Evolutionary conservation across 495 filamentous ascomycete species (phyloP).

Genomic region (Friedmanniomyces simplex): DNA sequence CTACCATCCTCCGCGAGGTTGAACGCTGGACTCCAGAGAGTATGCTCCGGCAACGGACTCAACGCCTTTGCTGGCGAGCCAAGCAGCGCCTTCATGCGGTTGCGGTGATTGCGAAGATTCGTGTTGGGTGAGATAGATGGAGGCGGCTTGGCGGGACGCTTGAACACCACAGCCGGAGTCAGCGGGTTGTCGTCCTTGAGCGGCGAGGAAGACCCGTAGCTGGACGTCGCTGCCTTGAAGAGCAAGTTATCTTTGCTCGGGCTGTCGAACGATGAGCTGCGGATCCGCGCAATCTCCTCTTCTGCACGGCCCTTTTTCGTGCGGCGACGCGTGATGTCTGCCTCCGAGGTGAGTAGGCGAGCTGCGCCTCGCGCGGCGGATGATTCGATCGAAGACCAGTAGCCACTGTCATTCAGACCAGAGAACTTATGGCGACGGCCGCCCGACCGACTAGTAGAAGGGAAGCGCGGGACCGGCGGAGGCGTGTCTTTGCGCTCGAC

Average conservation of each 20-base stretch:
- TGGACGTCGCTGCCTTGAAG: constrained; percentile 38
- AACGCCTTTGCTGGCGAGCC: constrained; percentile 74
- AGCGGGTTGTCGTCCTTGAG: constrained; percentile 37
- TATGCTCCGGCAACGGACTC: constrained; percentile 49
- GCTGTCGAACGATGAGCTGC: constrained; percentile 87
- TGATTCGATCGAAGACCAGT: constrained; percentile 95
- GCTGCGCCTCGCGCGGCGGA: constrained; percentile 68
- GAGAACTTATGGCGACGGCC: constrained; percentile 58
- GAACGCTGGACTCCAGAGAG: constrained; percentile 70
- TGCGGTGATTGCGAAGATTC: constrained; percentile 83
- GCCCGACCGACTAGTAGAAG: constrained; percentile 44
- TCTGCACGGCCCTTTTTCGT: constrained; percentile 85
- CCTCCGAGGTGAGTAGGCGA: constrained; percentile 55
- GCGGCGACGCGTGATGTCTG: constrained; percentile 58
- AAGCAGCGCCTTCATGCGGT: constrained; percentile 74
- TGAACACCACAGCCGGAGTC: constrained; percentile 79
- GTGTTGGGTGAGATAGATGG: constrained; percentile 89
- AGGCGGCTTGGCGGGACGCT: constrained; percentile 68
- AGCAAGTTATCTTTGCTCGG: constrained; percentile 53
- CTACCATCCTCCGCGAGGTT: constrained; percentile 38
- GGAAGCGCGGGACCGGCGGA: constrained; percentile 53
- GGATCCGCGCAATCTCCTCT: constrained; percentile 89
- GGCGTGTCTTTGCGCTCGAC: constrained; percentile 59
- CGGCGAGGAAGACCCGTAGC: constrained; percentile 53
- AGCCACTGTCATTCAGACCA: constrained; percentile 86